Evolutionary conservation across 2,329 filamentous ascomycete genomes (phyloP).

Genomic region (Drechslera avenae): DNA sequence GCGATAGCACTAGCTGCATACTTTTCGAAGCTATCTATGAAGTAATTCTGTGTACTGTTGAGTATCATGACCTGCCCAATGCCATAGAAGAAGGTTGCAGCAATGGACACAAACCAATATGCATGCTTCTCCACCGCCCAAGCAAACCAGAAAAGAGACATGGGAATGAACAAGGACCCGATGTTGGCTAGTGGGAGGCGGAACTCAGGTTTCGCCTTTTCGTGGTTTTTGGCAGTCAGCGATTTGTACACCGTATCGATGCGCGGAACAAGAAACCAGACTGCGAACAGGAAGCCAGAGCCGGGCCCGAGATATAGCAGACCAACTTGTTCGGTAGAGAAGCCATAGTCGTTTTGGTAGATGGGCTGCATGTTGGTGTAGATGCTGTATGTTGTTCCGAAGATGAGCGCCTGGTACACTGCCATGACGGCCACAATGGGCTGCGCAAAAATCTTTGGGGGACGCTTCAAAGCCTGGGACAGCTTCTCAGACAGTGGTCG

Average conservation of each 20-base stretch:
- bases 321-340: conserved; percentile 54
- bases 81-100: conserved; percentile 56
- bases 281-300: conserved; percentile 51
- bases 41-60: conserved; percentile 61
- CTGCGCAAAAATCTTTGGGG: conserved; percentile 52
- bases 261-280: conserved; percentile 54
- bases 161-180: conserved; percentile 51
- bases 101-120: conserved; percentile 51
- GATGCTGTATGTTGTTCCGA: conserved; percentile 55
- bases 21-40: conserved; percentile 59
- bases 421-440: conserved; percentile 55
- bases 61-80: conserved; percentile 60
- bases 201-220: conserved; percentile 51
- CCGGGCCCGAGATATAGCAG: conserved; percentile 54
- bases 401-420: conserved; percentile 54
- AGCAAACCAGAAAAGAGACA: conserved; percentile 51
- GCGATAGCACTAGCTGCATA: conserved; percentile 59
- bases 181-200: conserved; percentile 55
- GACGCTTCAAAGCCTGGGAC: conserved; percentile 46
- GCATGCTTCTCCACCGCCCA: conserved; percentile 51
- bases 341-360: conserved; percentile 51
- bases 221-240: conserved; percentile 49
- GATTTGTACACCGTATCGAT: conserved; percentile 57
- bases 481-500: conserved; percentile 48
- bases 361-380: conserved; percentile 58